Percentiles rank a stretch among this genome's conserved stretches.
Evolutionary conservation across 2,329 filamentous ascomycete genomes (phyloP).

Genomic region (Colletotrichum trifolii): DNA sequence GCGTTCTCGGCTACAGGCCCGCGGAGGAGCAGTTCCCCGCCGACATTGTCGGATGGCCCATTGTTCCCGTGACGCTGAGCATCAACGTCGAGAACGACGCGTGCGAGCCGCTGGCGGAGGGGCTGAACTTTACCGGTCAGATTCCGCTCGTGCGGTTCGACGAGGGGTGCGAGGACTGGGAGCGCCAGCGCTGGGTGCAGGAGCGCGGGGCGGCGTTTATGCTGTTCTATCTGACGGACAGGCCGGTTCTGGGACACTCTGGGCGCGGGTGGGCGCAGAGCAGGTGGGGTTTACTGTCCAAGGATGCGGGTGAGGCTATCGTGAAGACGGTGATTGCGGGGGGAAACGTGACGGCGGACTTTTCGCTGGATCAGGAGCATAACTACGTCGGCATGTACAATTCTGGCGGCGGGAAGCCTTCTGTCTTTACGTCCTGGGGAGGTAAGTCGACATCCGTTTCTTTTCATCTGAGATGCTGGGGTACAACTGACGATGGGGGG

Average conservation of each 20-base stretch:
- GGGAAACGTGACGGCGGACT: slow-evolving; percentile 45
- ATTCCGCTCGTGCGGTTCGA: slow-evolving; percentile 33
- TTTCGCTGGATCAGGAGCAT: slow-evolving; percentile 30
- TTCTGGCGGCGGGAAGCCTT: slow-evolving; percentile 52
- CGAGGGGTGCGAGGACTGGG: slow-evolving; percentile 26
- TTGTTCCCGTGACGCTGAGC: slow-evolving; percentile 41
- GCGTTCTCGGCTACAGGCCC: slow-evolving; percentile 41
- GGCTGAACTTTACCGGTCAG: slow-evolving; percentile 17
- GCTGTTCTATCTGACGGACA: slow-evolving; percentile 47
- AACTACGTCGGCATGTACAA: slow-evolving; percentile 33
- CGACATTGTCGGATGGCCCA: slow-evolving; percentile 40
- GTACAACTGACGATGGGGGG: no score
- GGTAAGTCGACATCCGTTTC: slow-evolving; percentile 7
- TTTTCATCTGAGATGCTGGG: no score
- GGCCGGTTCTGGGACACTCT: slow-evolving; percentile 31
- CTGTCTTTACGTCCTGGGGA: slow-evolving; percentile 54
- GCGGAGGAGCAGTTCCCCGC: slow-evolving; percentile 38
- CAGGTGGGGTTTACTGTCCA: slow-evolving; percentile 25
- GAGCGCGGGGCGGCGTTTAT: slow-evolving; percentile 44
- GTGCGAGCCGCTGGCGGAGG: slow-evolving; percentile 38
- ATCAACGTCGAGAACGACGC: slow-evolving; percentile 41
- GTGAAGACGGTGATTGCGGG: slow-evolving; percentile 44
- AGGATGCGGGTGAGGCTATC: slow-evolving; percentile 45
- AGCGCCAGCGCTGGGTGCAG: slow-evolving; percentile 45
- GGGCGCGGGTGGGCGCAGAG: slow-evolving; percentile 32